Evolutionary conservation across 2,329 filamentous ascomycete genomes (phyloP).

Genomic region (Parascedosporium putredinis): DNA sequence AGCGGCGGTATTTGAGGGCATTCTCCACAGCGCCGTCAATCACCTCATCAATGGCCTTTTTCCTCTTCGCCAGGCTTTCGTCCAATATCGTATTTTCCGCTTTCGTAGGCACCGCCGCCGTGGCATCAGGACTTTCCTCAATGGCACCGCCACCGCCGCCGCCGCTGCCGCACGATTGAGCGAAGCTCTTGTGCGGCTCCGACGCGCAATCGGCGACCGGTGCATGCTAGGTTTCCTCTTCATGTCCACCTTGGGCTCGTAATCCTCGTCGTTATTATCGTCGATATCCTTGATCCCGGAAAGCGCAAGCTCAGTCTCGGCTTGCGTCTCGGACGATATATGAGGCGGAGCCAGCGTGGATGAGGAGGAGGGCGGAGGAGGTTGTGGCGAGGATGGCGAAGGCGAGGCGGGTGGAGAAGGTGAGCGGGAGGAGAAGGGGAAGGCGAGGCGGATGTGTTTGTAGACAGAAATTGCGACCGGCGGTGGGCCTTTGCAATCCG

Average conservation of each 20-base stretch:
- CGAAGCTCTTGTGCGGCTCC: conserved; percentile 11
- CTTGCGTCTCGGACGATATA: background rate
- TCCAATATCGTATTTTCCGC: conserved; percentile 8
- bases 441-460: conserved; percentile 8
- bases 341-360: background rate
- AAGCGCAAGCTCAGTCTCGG: background rate
- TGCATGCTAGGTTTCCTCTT: conserved; percentile 1
- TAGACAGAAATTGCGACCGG: conserved; percentile 7
- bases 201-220: conserved; percentile 9
- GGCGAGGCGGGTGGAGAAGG: conserved; percentile 11
- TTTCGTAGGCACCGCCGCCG: conserved; percentile 11
- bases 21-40: conserved; percentile 49
- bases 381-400: conserved; percentile 9
- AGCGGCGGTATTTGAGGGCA: conserved; percentile 44
- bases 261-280: conserved; percentile 5
- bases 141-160: conserved; percentile 11
- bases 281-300: conserved; percentile 1
- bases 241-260: conserved; percentile 3
- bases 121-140: conserved; percentile 4
- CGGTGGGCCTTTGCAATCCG: conserved; percentile 12
- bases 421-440: conserved; percentile 7
- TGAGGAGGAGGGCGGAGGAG: conserved; percentile 10
- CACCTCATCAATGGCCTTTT: conserved; percentile 35
- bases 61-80: conserved; percentile 23
- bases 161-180: conserved; percentile 4